Conservation (phyloP, 2,329 filamentous ascomycete genomes). For the Eutypella sp. region DNA sequence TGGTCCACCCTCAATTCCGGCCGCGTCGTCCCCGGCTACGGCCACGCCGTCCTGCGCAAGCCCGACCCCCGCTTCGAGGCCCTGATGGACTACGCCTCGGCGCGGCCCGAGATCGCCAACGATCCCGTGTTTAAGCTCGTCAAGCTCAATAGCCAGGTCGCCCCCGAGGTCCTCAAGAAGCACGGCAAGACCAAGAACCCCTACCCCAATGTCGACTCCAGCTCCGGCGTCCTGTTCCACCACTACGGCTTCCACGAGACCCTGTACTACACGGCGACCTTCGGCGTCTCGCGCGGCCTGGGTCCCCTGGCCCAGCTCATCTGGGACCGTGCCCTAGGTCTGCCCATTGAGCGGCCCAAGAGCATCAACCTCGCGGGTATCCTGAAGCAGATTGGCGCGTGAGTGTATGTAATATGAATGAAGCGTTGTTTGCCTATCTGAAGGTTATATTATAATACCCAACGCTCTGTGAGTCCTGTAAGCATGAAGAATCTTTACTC, state of each 20-base stretch:
- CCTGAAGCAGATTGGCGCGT: conserved; percentile 57
- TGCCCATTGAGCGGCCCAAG: conserved; percentile 97
- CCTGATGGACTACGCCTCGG: conserved; percentile 88
- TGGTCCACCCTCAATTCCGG: conserved; percentile 92
- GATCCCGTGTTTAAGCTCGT: conserved; percentile 94
- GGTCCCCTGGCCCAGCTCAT: conserved; percentile 91
- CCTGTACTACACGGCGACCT: conserved; percentile 81
- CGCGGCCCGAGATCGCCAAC: conserved; percentile 75
- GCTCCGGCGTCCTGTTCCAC: conserved; percentile 91
- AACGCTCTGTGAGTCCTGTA: too few relatives aligned
- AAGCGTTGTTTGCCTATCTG: too few relatives aligned
- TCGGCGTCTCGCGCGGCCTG: conserved; percentile 65
- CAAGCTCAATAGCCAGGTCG: conserved; percentile 86
- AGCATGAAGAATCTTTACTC: too few relatives aligned
- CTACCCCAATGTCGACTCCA: conserved; percentile 93
- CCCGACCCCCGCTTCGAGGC: conserved; percentile 96
- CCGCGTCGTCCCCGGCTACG: conserved; percentile 90
- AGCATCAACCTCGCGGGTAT: conserved; percentile 90
- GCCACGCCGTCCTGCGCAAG: conserved; percentile 92
- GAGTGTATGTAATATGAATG: too few relatives aligned
- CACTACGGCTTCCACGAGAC: conserved; percentile 98
- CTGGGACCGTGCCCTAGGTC: conserved; percentile 88
- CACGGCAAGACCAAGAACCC: conserved; percentile 99
- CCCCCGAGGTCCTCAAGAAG: conserved; percentile 82
- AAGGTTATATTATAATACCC: too few relatives aligned